Percentiles rank a stretch among this genome's conserved stretches.
phyloP scores from a whole-genome alignment of 2,329 filamentous ascomycete genomes.

The Pyrenophora seminiperda region DNA sequence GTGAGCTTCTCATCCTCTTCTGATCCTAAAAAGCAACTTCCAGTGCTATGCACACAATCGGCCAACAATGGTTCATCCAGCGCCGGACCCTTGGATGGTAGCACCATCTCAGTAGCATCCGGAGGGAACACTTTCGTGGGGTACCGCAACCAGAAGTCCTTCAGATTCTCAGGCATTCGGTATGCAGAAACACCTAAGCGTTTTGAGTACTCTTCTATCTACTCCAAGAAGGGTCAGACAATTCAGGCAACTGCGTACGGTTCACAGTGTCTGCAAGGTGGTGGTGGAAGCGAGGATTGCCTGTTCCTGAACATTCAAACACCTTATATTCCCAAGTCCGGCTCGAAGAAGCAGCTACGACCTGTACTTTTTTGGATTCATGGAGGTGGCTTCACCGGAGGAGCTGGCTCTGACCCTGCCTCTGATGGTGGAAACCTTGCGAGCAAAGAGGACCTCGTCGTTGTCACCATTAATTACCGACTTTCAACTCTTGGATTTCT shows the following conservation, averaged over 20 bases:
- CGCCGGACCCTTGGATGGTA: constrained; percentile 31
- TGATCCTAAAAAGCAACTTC: constrained; percentile 41
- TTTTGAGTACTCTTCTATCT: constrained; percentile 55
- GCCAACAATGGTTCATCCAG: constrained; percentile 43
- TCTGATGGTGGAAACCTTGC: constrained; percentile 62
- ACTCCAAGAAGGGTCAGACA: constrained; percentile 52
- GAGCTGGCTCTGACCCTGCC: constrained; percentile 45
- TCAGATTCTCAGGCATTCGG: constrained; percentile 54
- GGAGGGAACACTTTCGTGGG: constrained; percentile 56
- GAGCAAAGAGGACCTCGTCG: constrained; percentile 63
- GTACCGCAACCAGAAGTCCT: constrained; percentile 59
- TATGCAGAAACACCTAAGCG: constrained; percentile 53
- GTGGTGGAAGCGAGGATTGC: constrained; percentile 54
- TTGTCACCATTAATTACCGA: constrained; percentile 66
- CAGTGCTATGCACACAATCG: constrained; percentile 60
- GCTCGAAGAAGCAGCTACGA: constrained; percentile 48
- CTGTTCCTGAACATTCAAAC: constrained; percentile 58
- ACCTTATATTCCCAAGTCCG: constrained; percentile 44
- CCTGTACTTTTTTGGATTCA: constrained; percentile 60
- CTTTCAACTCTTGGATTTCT: constrained; percentile 64
- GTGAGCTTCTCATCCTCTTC: constrained; percentile 45
- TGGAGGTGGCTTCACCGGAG: constrained; percentile 62
- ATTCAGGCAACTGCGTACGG: constrained; percentile 56
- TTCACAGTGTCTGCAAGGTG: constrained; percentile 51
- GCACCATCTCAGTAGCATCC: constrained; percentile 48